Conservation (phyloP, 148 eudicot genomes). For the Dysphania ambrosioides region DNA sequence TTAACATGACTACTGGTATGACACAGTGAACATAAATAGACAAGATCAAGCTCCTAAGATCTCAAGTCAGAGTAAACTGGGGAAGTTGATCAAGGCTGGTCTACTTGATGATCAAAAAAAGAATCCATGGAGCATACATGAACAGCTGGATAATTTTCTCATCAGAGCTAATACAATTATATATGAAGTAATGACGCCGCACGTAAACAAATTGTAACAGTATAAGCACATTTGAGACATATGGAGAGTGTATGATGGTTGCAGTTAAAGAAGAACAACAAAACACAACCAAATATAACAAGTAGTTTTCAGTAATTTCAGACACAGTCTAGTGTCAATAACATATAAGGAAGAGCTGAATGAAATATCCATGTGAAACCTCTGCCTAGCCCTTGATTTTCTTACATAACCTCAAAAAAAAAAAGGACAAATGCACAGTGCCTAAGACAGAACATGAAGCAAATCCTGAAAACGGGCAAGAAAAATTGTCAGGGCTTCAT, state of each 20-base stretch:
- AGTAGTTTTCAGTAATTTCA: background rate
- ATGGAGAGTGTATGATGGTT: background rate
- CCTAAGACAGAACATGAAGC: background rate
- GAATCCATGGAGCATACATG: background rate
- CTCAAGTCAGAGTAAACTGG: background rate
- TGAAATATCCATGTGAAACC: background rate
- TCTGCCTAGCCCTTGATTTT: conserved; percentile 1
- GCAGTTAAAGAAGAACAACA: background rate
- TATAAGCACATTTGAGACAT: background rate
- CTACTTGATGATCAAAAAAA: background rate
- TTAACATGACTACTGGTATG: background rate
- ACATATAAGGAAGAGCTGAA: conserved; percentile 2
- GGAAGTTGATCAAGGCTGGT: background rate
- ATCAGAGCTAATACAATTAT: background rate
- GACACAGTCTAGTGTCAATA: background rate
- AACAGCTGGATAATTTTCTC: background rate
- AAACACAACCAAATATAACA: background rate
- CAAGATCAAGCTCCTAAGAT: background rate
- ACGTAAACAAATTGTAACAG: background rate
- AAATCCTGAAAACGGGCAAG: background rate
- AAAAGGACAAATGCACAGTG: background rate
- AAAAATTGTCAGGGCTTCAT: background rate
- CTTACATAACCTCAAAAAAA: background rate
- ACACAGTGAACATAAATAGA: too few species aligned
- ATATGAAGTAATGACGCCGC: background rate